Evolutionary conservation across 345 rosid genomes (phyloP).

Genomic region (Populus nigra): DNA sequence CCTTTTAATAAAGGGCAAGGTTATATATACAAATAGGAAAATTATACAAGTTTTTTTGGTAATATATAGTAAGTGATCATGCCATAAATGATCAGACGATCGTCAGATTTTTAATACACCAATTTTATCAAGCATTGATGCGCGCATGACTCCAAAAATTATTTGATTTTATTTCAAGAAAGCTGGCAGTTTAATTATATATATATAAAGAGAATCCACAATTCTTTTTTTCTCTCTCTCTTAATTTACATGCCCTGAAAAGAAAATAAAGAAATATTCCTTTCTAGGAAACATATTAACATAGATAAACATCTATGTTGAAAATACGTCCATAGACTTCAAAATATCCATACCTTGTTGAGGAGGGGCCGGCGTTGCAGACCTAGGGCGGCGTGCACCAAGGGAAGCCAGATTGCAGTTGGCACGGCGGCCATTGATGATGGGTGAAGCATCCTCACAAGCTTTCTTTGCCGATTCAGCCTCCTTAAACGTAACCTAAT

Average conservation of each 20-base stretch:
- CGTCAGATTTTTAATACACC: not conserved
- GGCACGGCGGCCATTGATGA: constrained; percentile 91
- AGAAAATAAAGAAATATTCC: not conserved
- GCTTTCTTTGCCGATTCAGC: constrained; percentile 79
- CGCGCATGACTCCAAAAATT: not conserved
- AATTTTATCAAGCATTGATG: not conserved
- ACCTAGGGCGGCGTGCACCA: constrained; percentile 78
- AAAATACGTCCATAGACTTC: not conserved
- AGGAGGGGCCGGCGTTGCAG: constrained; percentile 44
- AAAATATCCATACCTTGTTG: constrained; percentile 51
- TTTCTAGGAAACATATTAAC: no score
- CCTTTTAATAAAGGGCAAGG: not conserved
- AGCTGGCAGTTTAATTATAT: not conserved
- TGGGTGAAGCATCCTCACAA: constrained; percentile 76
- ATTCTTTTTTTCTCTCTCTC: not conserved
- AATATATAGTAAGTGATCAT: not conserved
- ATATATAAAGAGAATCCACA: no score
- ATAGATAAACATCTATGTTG: not conserved
- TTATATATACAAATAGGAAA: not conserved
- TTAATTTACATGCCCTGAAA: not conserved
- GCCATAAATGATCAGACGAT: not conserved
- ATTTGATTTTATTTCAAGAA: not conserved
- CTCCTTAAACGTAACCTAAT: constrained; percentile 92
- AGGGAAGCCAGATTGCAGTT: constrained; percentile 95
- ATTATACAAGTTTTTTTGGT: not conserved